Percentiles rank a stretch among this genome's conserved stretches.
Evolutionary conservation across 371 early-diverging fungal species (phyloP).

Genomic region (Nematocida parisii): DNA sequence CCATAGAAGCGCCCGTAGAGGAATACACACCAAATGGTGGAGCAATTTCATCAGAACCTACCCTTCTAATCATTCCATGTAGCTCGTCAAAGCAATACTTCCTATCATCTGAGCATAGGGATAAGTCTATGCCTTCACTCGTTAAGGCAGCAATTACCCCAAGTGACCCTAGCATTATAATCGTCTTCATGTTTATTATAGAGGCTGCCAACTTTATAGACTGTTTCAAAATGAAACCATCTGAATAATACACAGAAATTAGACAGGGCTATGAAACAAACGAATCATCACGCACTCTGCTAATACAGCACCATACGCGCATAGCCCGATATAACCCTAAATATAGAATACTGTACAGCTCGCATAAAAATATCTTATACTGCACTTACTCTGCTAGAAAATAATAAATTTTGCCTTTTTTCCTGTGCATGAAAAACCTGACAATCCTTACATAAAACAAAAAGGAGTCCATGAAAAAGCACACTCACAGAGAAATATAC

Average conservation of each 20-base stretch:
- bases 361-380: no score
- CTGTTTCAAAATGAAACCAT: constrained; percentile 31
- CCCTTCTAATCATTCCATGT: constrained; percentile 17
- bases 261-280: neutral
- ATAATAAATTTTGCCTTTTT: no score
- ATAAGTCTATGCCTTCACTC: constrained; percentile 4
- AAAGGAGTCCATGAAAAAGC: no score
- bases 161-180: neutral
- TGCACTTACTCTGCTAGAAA: no score
- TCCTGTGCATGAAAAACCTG: no score
- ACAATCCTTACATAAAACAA: no score
- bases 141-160: neutral
- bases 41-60: constrained; percentile 1
- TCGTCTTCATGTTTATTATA: constrained; percentile 4
- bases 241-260: neutral
- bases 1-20: neutral
- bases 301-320: no score
- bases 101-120: constrained; percentile 31
- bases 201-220: constrained; percentile 1
- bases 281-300: neutral
- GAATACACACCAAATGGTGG: constrained; percentile 1
- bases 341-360: no score
- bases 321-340: no score
- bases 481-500: no score
- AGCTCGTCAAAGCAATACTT: constrained; percentile 45